Conservation (phyloP, 148 eudicot species). For the Linanthus parryae region DNA sequence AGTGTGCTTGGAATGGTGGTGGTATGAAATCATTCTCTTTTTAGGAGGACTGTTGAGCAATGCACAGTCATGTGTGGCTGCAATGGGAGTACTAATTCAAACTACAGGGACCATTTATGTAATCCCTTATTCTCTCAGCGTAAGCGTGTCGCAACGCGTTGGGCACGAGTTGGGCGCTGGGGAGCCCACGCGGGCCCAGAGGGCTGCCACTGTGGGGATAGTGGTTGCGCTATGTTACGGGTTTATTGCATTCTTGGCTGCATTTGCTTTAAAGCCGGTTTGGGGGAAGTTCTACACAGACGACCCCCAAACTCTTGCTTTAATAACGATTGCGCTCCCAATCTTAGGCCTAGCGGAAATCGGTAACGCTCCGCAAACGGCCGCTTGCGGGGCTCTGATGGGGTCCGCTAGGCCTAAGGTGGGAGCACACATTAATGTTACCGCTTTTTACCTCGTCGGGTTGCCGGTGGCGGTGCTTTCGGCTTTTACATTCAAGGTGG, state of each 20-base stretch:
- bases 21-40: conserved; percentile 83
- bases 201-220: conserved; percentile 51
- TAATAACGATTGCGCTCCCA: conserved; percentile 51
- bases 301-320: conserved; percentile 35
- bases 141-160: conserved; percentile 64
- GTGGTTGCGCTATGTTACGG: conserved; percentile 33
- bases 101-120: conserved; percentile 69
- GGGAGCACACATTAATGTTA: conserved; percentile 56
- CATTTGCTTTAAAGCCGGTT: conserved; percentile 26
- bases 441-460: conserved; percentile 75
- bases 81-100: conserved; percentile 80
- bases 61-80: conserved; percentile 66
- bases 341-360: conserved; percentile 72
- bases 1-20: conserved; percentile 98
- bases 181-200: conserved; percentile 41
- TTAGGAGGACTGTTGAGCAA: conserved; percentile 63
- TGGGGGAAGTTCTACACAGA: conserved; percentile 79
- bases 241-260: conserved; percentile 30
- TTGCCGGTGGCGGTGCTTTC: conserved; percentile 54
- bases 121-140: conserved; percentile 53
- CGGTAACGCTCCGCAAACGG: conserved; percentile 84
- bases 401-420: conserved; percentile 75
- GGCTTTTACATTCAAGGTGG: conserved; percentile 45
- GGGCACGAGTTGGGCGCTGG: conserved; percentile 83
- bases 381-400: conserved; percentile 65